Base-by-base conservation (phyloP, 257 asterid species). In the Striga asiatica region DNA sequence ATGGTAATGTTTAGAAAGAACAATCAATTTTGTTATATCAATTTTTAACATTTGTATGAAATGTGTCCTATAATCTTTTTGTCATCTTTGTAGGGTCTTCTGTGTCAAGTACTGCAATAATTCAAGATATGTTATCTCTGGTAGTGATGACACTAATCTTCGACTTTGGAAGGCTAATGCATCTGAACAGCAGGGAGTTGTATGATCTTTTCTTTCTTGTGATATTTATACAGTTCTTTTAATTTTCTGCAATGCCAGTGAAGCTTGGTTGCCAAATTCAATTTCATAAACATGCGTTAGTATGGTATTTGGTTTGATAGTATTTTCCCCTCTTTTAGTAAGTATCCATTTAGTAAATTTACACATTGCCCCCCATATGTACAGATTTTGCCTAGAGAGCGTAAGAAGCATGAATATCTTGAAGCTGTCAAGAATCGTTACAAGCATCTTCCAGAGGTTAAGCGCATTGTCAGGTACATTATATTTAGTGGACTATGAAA, bases 111-210 rank as follows among this genome's bases (percentile, higher is more conserved):
- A 81, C 78, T 87, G 87, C 64, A 72, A 81, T 32, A 95, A 91
- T 69, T 95, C 88, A 45, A 87, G 79, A 68, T 91, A 91, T 31
- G 65, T 91, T 18, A 62, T 91, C 55, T 91, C 98, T 14, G 98
- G 98, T 29, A 91, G 98, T 66, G 98, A 91, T 66, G 98, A 91
- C 73, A 75, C 91, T 41, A 91, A 91, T 65, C 85, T 91, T 66
- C 92, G 98, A 42, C 85, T 91, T 56, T 91, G 98, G 98, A 91
- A 91, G 79, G 95, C 98, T 54, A 87, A 79, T 64, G 98, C 98
- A 53, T 77, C 98, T 51, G 98, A 86, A 70, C 96, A 91, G 68
- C 50, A 80, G 66, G 96, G 98, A 78, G 96, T 91, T 67, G 98
- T 91, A 91, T 46, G 92, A 62, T 58, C 54, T 61, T 48, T 52